Evolutionary conservation across 768 basidiomycete species (phyloP).

Genomic region (Macrolepiota fuliginosa): DNA sequence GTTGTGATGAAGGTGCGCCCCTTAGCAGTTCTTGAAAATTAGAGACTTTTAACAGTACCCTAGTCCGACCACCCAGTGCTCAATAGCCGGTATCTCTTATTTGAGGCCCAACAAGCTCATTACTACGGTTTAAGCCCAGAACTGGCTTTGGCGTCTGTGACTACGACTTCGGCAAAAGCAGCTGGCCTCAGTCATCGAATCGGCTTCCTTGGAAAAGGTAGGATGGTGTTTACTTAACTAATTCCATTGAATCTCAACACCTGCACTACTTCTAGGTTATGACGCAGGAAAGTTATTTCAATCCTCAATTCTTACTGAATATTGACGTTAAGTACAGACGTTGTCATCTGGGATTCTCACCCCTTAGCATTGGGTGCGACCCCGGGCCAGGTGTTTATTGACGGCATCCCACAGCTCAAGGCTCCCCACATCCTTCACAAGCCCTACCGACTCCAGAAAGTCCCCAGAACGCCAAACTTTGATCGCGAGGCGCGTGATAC

Average conservation of each 20-base stretch:
- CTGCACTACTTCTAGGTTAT: conserved; percentile 41
- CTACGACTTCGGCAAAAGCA: conserved; percentile 58
- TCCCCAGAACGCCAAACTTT: conserved; percentile 56
- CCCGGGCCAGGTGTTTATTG: conserved; percentile 78
- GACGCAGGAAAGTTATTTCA: conserved; percentile 48
- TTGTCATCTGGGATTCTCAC: conserved; percentile 71
- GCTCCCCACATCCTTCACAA: conserved; percentile 39
- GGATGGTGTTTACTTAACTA: neutral
- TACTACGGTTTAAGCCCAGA: conserved; percentile 61
- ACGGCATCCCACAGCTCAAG: conserved; percentile 69
- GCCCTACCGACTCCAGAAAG: conserved; percentile 43
- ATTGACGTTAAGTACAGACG: conserved; percentile 28
- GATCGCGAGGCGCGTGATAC: conserved; percentile 57
- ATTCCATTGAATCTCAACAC: neutral
- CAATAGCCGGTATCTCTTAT: conserved; percentile 64
- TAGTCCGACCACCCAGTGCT: conserved; percentile 57
- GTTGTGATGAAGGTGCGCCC: conserved; percentile 68
- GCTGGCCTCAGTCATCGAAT: conserved; percentile 69
- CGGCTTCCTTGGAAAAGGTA: conserved; percentile 57
- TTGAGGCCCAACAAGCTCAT: conserved; percentile 70
- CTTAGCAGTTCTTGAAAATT: no score
- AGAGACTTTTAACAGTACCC: neutral
- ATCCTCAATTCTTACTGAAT: neutral
- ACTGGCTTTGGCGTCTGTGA: conserved; percentile 61
- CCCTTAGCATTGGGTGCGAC: conserved; percentile 79